Base-by-base conservation (phyloP, 179 eudicot species). In the Silene vulgaris region DNA sequence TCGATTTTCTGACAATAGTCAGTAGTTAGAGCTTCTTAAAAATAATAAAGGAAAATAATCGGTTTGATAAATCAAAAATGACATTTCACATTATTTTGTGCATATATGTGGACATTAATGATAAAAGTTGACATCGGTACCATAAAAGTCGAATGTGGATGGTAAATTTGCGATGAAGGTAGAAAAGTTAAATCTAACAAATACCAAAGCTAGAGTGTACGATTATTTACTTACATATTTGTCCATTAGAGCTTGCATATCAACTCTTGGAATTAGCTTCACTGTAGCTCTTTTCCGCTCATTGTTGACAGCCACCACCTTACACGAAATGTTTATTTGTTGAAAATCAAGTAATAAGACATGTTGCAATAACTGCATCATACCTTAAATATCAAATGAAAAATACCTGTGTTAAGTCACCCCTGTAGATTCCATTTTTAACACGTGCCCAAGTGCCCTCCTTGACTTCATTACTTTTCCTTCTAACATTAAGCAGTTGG, bases 181-280 rank as follows among this genome's bases (percentile, higher is more conserved):
- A 50, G 35, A 63, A 63, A 26, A 21, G 21, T 20, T 63, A 5
- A 26, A 63, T 3, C 17, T 14, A 3, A 1, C 0, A 20, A 54
- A 40, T 28, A 32, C 28, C 59, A 59, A 14, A 73, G 19, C 23
- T 17, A 78, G 17, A 56, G 54, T 40, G n/a, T 16, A 72, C 4
- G 20, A 78, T 45, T n/a, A 65, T 60, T 4, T 68, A 59, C 65
- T 86, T 93, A 93, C 99, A 84, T 84, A 84, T 90, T 93, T 96
- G 80, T 79, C 89, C 45, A 96, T 86, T 81, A 96, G 21, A 68
- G 89, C 88, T 82, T 89, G 93, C 54, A 93, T 81, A 86, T 96
- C 98, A 57, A 96, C 81, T 83, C 99, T 86, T 23, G 99, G 99
- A 50, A 96, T 85, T 87, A 96, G 82, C 85, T 93, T 91, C 69